Conservation (phyloP, 2,329 filamentous ascomycete genomes). For the Sporothrix pseudoabietina region DNA sequence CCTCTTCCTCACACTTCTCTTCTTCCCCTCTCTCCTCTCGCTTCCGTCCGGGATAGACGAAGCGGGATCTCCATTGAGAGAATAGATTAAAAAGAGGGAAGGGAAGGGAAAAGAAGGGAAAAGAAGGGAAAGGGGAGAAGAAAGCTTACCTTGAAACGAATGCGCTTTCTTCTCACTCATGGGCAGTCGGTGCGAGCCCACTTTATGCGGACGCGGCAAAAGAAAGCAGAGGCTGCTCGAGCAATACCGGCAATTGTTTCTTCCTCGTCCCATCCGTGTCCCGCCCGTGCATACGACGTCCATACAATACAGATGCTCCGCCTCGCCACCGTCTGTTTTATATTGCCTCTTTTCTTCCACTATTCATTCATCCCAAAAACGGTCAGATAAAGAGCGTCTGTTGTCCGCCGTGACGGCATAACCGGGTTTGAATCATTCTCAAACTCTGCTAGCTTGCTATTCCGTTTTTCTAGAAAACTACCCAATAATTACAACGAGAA, state of each 20-base stretch:
- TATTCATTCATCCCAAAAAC: neutral
- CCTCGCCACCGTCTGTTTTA: slow-evolving; percentile 4
- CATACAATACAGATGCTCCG: neutral
- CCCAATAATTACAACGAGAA: too few species aligned
- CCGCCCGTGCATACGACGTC: neutral
- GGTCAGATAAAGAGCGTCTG: neutral
- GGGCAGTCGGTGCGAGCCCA: neutral
- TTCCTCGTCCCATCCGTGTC: neutral
- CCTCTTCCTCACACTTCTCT: too few species aligned
- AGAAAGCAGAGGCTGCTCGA: neutral
- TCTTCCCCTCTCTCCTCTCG: neutral
- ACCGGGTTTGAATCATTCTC: neutral
- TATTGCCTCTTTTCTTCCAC: neutral
- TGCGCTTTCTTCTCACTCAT: neutral
- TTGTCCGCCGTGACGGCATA: neutral
- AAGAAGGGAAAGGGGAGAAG: neutral
- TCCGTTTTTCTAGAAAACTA: neutral
- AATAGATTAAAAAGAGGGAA: neutral
- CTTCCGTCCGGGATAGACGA: slow-evolving; percentile 7
- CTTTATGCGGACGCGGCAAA: slow-evolving; percentile 21
- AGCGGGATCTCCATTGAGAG: slow-evolving; percentile 5
- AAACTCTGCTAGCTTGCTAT: too few species aligned
- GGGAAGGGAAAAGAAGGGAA: neutral
- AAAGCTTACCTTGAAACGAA: neutral
- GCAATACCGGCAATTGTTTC: neutral